phyloP scores from a whole-genome alignment of 1,139 yeast species.

The Hansenula lynferdii region DNA sequence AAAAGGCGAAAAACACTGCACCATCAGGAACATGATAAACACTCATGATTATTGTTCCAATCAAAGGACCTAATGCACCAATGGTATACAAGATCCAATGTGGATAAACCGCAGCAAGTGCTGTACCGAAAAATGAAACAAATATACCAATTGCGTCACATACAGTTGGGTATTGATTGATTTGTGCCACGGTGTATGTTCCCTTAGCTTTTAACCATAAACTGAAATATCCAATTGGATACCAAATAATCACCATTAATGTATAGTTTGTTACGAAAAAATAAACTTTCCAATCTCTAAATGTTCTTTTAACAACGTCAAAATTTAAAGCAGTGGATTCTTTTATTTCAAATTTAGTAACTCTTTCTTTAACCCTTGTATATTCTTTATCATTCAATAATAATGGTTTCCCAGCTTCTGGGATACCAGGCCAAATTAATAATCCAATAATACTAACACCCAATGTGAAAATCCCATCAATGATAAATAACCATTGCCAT shows the following conservation, averaged over 20 bases:
- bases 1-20: slow-evolving; percentile 14
- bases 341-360: slow-evolving; percentile 24
- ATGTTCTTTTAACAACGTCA: slow-evolving; percentile 21
- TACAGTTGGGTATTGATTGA: slow-evolving; percentile 15
- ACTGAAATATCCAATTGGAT: slow-evolving; percentile 13
- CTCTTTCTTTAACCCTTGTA: slow-evolving; percentile 44
- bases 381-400: slow-evolving; percentile 28
- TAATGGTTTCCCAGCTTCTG: slow-evolving; percentile 8
- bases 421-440: slow-evolving; percentile 58
- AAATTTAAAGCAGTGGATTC: slow-evolving; percentile 2
- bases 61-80: slow-evolving; percentile 9
- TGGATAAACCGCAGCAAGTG: slow-evolving; percentile 22
- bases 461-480: slow-evolving; percentile 62
- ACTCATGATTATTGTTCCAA: slow-evolving; percentile 28
- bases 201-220: slow-evolving; percentile 13
- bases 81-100: slow-evolving; percentile 22
- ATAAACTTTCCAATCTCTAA: slow-evolving; percentile 17
- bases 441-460: slow-evolving; percentile 47
- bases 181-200: slow-evolving; percentile 11
- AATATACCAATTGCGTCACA: slow-evolving; percentile 11
- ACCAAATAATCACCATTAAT: slow-evolving; percentile 37
- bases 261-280: slow-evolving; percentile 40
- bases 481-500: slow-evolving; percentile 78
- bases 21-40: slow-evolving; percentile 29
- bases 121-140: slow-evolving; percentile 7